Evolutionary conservation across 345 rosid genomes (phyloP), one percentile per base, ranked within the genome.

Genomic region (Xanthoceras sorbifolium): DNA sequence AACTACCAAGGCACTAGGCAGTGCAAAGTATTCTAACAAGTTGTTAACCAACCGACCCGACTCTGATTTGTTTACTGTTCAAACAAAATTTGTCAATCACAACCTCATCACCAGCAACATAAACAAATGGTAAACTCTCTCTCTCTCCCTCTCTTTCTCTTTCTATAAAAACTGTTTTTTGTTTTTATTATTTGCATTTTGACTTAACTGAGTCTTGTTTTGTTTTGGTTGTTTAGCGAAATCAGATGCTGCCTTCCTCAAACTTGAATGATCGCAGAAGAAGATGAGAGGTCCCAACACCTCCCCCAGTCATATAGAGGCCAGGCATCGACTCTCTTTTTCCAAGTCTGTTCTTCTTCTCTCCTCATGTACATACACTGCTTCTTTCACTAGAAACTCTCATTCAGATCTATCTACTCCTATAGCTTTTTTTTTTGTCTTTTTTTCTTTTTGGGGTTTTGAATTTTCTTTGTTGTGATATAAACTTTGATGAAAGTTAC

Each of bases 201-300:
- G 23, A 18, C 59, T 31, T 52, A 4, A 55, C 25, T 1, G n/a
- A 15, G 1, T 2, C 38, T 10, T 60, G 36, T 29, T 40, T 72
- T 60, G 25, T 22, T 42, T 25, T 59, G 28, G 8, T 38, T 55
- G 46, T 72, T 34, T 59, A 28, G 9, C 40, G 65, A 32, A 73
- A 73, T 42, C 67, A 61, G 76, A 72, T 38, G 23, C 22, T 29
- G 73, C 59, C 73, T 69, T 69, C 34, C 55, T 46, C 55, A 50
- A 72, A 38, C 54, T 17, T 48, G 54, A 9, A 42, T 42, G 11
- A 42, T 71, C 48, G 28, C 20, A 54, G 55, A 73, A 54, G 55
- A 73, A 61, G 67, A 73, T 61, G 76, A 73, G 76, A 73, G 67
- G 76, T 25, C 55, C 26, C 61, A 55, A n/a, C 61, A 55, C 61